Evolutionary conservation across 768 basidiomycete genomes (phyloP).

Genomic region (Termitomyces sp.): DNA sequence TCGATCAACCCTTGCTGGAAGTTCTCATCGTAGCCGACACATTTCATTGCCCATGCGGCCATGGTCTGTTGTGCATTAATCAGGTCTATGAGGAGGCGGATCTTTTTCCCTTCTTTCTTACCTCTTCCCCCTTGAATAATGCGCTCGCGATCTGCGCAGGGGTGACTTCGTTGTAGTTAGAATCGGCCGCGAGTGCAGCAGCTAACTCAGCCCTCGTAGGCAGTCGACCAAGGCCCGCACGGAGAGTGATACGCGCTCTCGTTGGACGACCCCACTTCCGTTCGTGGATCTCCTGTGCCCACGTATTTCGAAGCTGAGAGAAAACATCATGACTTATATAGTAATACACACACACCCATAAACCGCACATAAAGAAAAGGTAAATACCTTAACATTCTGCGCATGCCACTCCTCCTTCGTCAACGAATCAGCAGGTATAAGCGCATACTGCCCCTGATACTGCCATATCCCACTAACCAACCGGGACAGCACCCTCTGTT

Average conservation of each 20-base stretch:
- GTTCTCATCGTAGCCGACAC: neutral
- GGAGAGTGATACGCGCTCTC: slow-evolving; percentile 11
- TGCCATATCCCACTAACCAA: slow-evolving; percentile 9
- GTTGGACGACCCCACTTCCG: slow-evolving; percentile 5
- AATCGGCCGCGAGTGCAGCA: neutral
- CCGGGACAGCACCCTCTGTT: slow-evolving; percentile 1
- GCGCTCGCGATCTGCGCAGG: slow-evolving; percentile 3
- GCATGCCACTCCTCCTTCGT: slow-evolving; percentile 12
- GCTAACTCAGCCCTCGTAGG: slow-evolving; percentile 6
- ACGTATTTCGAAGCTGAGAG: slow-evolving; percentile 4
- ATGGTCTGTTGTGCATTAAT: neutral
- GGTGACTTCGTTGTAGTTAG: neutral
- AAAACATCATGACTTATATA: neutral
- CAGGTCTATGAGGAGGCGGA: no score
- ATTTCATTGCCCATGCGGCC: slow-evolving; percentile 3
- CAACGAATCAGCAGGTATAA: slow-evolving; percentile 6
- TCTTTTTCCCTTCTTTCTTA: no score
- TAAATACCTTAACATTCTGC: slow-evolving; percentile 1
- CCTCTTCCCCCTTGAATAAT: slow-evolving; percentile 8
- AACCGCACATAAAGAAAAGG: no score
- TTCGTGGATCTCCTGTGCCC: slow-evolving; percentile 1
- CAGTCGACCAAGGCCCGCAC: neutral
- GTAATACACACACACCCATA: no score
- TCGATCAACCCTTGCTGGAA: neutral
- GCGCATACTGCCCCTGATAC: slow-evolving; percentile 16